A percentile compares a stretch with the other conserved stretches of the same genome.
These are phyloP conservation scores for Monosporozyma servazzii DNA, from an alignment of 805 yeast species.

Conservation along the genomic window DNA sequence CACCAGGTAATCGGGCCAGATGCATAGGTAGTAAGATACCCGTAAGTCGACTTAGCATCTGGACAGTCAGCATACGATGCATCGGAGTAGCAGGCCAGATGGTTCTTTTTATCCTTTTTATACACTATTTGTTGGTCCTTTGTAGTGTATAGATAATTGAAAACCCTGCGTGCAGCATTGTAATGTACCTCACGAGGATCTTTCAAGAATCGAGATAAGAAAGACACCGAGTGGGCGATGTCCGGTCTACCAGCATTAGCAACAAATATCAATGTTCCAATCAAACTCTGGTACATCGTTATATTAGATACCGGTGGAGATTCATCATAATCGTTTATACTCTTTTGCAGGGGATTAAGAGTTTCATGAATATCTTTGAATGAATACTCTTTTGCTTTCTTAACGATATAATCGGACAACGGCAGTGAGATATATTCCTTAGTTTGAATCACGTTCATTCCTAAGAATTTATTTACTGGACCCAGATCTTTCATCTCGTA, in stretches of 20 bases:
- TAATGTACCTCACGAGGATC: constrained; percentile 5
- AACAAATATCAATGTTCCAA: constrained; percentile 5
- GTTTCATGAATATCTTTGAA: background rate
- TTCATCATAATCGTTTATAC: background rate
- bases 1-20: background rate
- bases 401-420: background rate
- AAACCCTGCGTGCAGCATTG: constrained; percentile 1
- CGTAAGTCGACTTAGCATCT: background rate
- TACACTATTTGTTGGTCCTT: too few species aligned
- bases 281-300: constrained; percentile 3
- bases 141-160: constrained; percentile 4
- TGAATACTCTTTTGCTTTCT: background rate
- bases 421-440: background rate
- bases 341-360: background rate
- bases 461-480: constrained; percentile 4
- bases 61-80: too few species aligned
- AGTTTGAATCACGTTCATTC: constrained; percentile 4
- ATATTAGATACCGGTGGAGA: background rate
- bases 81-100: too few species aligned
- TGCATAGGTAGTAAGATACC: background rate
- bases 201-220: constrained; percentile 4
- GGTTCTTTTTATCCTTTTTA: too few species aligned
- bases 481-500: constrained; percentile 7
- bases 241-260: constrained; percentile 12
- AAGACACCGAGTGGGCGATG: constrained; percentile 5